phyloP scores from a whole-genome alignment of 805 yeast genomes.

The Vanderwaltozyma tropicalis region DNA sequence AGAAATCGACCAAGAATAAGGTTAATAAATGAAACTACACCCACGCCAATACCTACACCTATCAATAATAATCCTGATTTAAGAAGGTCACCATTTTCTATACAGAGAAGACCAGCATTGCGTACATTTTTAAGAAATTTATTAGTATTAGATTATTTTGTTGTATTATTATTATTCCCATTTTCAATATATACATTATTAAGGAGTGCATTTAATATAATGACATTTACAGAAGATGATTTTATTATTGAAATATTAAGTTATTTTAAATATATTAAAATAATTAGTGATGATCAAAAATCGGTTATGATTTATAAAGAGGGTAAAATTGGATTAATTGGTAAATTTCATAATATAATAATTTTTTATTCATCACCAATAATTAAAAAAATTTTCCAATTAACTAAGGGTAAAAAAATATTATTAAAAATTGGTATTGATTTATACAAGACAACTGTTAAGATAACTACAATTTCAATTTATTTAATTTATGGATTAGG shows the following conservation, averaged over 20 bases:
- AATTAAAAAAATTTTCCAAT: conserved; percentile 2
- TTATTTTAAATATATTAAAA: conserved; percentile 16
- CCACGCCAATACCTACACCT: neutral
- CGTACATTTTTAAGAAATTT: conserved; percentile 18
- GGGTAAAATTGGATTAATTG: conserved; percentile 15
- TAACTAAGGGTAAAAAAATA: neutral
- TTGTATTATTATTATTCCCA: conserved; percentile 24
- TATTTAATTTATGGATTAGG: conserved; percentile 22
- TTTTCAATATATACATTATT: conserved; percentile 25
- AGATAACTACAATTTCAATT: conserved; percentile 11
- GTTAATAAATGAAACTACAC: neutral
- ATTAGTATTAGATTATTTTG: conserved; percentile 20
- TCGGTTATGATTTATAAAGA: conserved; percentile 8
- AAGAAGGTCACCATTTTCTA: conserved; percentile 8
- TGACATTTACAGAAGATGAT: conserved; percentile 24
- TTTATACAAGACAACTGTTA: conserved; percentile 13
- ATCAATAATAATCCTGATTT: neutral
- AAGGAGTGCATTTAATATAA: conserved; percentile 19
- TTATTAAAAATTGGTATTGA: neutral
- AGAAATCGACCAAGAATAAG: neutral
- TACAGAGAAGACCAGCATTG: conserved; percentile 16
- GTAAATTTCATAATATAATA: conserved; percentile 26
- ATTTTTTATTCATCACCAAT: conserved; percentile 20
- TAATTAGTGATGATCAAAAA: conserved; percentile 24
- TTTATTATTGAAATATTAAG: conserved; percentile 17